A percentile compares a stretch with the other conserved stretches of the same genome.
These are phyloP conservation scores for Metschnikowia orientalis DNA, from an alignment of 805 yeast species.

Conservation along the genomic window DNA sequence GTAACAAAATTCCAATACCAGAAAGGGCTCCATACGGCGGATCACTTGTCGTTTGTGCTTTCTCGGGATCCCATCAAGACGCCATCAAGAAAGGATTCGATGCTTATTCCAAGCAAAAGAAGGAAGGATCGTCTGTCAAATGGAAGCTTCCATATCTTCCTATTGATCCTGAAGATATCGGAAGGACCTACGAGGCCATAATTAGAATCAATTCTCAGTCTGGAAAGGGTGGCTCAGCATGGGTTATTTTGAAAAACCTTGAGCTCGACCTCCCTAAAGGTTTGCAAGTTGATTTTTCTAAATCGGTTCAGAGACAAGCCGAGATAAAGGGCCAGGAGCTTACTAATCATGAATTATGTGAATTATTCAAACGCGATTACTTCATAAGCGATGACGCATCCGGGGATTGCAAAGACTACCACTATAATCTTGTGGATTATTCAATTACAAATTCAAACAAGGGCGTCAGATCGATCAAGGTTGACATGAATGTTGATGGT, in stretches of 20 bases:
- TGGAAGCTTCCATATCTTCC: conserved; percentile 84
- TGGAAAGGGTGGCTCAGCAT: conserved; percentile 87
- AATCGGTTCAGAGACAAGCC: conserved; percentile 63
- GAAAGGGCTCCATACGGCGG: conserved; percentile 84
- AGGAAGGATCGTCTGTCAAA: conserved; percentile 32
- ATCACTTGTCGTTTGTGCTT: conserved; percentile 76
- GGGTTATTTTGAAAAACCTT: conserved; percentile 73
- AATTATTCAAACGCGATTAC: conserved; percentile 60
- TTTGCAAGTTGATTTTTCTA: conserved; percentile 71
- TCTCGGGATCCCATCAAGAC: conserved; percentile 84
- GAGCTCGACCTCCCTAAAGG: conserved; percentile 81
- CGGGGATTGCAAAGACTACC: conserved; percentile 15
- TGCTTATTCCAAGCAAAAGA: conserved; percentile 37
- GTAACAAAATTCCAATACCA: conserved; percentile 77
- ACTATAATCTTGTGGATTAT: conserved; percentile 43
- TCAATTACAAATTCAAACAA: conserved; percentile 38
- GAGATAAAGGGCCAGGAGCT: conserved; percentile 72
- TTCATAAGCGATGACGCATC: conserved; percentile 35
- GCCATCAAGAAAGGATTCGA: conserved; percentile 82
- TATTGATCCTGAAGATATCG: conserved; percentile 78
- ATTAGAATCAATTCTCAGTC: conserved; percentile 84
- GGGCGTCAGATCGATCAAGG: conserved; percentile 42
- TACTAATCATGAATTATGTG: conserved; percentile 57
- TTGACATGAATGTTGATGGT: conserved; percentile 43
- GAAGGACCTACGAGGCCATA: conserved; percentile 88